Evolutionary conservation across 2,329 filamentous ascomycete species (phyloP), one percentile per base, ranked within the genome.

Genomic region (Aspergillaceae sp.): DNA sequence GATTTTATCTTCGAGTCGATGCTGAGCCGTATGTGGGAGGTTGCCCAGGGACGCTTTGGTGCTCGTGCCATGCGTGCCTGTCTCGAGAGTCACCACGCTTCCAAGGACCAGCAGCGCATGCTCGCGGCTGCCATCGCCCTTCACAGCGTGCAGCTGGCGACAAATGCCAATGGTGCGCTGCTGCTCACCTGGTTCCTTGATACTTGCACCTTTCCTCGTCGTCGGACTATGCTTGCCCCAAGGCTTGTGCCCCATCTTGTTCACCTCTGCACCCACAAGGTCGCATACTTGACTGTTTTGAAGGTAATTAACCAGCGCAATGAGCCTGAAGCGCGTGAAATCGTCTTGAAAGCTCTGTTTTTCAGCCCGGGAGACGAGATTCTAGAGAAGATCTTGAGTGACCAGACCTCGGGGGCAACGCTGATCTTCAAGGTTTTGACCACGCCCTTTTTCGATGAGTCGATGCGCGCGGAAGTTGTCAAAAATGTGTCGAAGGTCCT

Each of bases 261-360:
- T 27, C 88, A 96, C 63, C 78, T 98, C 5, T 97, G 92, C 75
- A 97, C 92, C 0, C 92, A 98, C 75, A 97, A 97, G 75, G 91
- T 98, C 46, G 92, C 92, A 0, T 97, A 97, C 62, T 76, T 97
- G 50, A 98, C 92, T 0, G 91, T 98, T 1, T 75, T 98, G 48
- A 98, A 98, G 73, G 89, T 97, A 43, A 94, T 98, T 68, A 98
- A 98, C 65, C 92, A 98, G 68, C 89, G 94, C 63, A 87, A 90
- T 32, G 92, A 98, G 69, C 78, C 87, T 0, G 91, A 97, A 51
- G 92, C 92, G 3, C 82, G 92, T 8, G 91, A 98, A 60, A 86
- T 80, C 41, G 87, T 98, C 35, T 75, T 97, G 36, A 85, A 88
- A 64, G 90, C 91, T 2, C 74, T 98, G 32, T 97, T 98, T 77